Evolutionary conservation across 805 yeast species (phyloP).

Genomic region (Pichia deserticola): DNA sequence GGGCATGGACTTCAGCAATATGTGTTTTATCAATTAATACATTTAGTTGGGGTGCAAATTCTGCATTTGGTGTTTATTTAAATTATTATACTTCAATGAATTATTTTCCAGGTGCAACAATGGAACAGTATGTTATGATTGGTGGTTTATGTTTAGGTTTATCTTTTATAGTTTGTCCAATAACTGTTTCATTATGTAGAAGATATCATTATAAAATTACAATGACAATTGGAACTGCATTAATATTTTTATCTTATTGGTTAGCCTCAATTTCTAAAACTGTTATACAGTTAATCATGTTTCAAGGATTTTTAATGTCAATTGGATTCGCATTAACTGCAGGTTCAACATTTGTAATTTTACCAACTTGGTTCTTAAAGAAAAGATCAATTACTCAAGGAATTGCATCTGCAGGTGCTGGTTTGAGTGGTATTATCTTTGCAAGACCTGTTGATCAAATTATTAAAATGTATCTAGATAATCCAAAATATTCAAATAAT

Average conservation of each 20-base stretch:
- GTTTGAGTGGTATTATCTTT: conserved; percentile 45
- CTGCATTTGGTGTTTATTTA: conserved; percentile 48
- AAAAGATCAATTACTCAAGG: conserved; percentile 42
- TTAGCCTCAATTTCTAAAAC: conserved; percentile 37
- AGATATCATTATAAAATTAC: conserved; percentile 43
- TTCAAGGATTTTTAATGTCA: conserved; percentile 41
- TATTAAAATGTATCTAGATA: conserved; percentile 26
- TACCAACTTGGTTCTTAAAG: conserved; percentile 45
- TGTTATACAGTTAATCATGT: conserved; percentile 38
- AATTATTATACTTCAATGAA: conserved; percentile 36
- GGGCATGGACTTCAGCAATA: conserved; percentile 43
- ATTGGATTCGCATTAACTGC: conserved; percentile 37
- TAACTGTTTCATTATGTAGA: conserved; percentile 40
- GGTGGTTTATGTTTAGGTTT: conserved; percentile 48
- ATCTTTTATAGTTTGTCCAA: conserved; percentile 57
- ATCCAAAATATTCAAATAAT: conserved; percentile 30
- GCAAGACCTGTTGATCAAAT: conserved; percentile 36
- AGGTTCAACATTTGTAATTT: conserved; percentile 26
- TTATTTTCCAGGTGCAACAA: conserved; percentile 41
- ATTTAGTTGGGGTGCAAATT: conserved; percentile 49
- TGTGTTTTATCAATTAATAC: conserved; percentile 27
- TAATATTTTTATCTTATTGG: conserved; percentile 35
- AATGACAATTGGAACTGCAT: conserved; percentile 33
- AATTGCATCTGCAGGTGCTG: conserved; percentile 42
- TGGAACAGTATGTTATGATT: conserved; percentile 46